Base-by-base conservation (phyloP, 352 stramenopile genomes). In the Globisporangium perplexum region DNA sequence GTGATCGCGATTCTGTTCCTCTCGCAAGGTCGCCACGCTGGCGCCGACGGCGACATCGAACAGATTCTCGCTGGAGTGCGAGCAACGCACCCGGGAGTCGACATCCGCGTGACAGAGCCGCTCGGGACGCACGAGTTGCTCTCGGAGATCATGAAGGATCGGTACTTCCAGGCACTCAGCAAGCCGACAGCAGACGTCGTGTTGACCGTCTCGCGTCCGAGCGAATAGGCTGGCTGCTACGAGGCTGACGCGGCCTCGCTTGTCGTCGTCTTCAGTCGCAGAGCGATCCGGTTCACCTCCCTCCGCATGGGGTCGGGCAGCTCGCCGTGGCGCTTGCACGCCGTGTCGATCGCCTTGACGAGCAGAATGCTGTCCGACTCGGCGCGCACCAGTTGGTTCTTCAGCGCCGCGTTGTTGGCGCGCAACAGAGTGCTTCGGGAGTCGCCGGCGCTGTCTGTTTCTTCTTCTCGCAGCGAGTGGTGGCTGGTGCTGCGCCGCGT, bases 1-100 rank as follows among this genome's bases (percentile, higher is more conserved):
- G 66, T 95, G 7, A 57, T 90, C 20, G 75, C 83, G 22, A 71
- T 90, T 30, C 62, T 90, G 49, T 93, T 95, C 62, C 68, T 93
- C 30, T 90, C 83, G 0, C 77, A 86, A 30, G 85, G 78, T 20
- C 74, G 77, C 1, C 77, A 93, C 46, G 80, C 85, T 28, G 85
- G 79, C 12, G 73, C 78, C 28, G 79, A 84, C 31, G 81, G 80
- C 17, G 80, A 93, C 45, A 89, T 95, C 43, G 77, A 91, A 45
- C 70, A 83, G 53, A 93, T 93, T 43, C 53, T 91, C 12, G 50
- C 72, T 0, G 68, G 59, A 17, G 60, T 88, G 24, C 73, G 72
- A 36, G 47, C 51, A 22, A 62, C 57, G 36, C 51, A 90, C 50
- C 71, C 74, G 0, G 51, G 50, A 5, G 52, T 93, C 17, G 64